Percentiles rank a stretch among this genome's conserved stretches.
Conservation (phyloP, 192 early-diverging fungal genomes). For the Pilaira anomala region DNA sequence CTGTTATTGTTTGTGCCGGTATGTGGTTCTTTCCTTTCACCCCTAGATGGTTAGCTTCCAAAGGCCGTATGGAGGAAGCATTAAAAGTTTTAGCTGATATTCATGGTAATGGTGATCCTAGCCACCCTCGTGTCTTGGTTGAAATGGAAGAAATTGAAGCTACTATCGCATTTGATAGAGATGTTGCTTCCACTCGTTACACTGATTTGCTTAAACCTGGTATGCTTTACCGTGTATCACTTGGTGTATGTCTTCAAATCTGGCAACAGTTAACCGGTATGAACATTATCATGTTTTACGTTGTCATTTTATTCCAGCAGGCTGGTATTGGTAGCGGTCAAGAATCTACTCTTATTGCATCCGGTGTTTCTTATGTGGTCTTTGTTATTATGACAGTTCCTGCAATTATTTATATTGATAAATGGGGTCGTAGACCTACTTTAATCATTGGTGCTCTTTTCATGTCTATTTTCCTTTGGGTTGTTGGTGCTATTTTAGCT, state of each 20-base stretch:
- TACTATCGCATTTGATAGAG: conserved; percentile 60
- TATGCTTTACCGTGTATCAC: conserved; percentile 53
- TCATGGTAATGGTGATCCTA: conserved; percentile 58
- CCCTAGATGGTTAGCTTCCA: conserved; percentile 79
- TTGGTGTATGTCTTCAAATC: conserved; percentile 69
- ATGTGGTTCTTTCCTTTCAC: conserved; percentile 82
- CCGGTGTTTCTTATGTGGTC: conserved; percentile 74
- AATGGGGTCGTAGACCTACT: conserved; percentile 81
- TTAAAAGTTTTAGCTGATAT: conserved; percentile 62
- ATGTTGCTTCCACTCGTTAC: conserved; percentile 63
- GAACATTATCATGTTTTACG: conserved; percentile 86
- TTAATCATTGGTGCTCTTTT: conserved; percentile 67
- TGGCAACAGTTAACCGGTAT: conserved; percentile 86
- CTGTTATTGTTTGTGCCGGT: conserved; percentile 59
- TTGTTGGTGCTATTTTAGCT: conserved; percentile 61
- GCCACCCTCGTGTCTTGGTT: conserved; percentile 33
- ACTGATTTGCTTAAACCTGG: conserved; percentile 52
- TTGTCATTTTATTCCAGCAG: conserved; percentile 58
- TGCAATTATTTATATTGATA: conserved; percentile 79
- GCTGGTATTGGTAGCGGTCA: conserved; percentile 38
- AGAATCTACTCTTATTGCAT: conserved; percentile 51
- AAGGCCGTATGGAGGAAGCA: conserved; percentile 68
- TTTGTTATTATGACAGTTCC: conserved; percentile 86
- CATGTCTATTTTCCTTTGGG: conserved; percentile 65
- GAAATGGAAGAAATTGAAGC: conserved; percentile 76